Base-by-base conservation (phyloP, 129 eudicot genomes). In the Flaveria bidentis region DNA sequence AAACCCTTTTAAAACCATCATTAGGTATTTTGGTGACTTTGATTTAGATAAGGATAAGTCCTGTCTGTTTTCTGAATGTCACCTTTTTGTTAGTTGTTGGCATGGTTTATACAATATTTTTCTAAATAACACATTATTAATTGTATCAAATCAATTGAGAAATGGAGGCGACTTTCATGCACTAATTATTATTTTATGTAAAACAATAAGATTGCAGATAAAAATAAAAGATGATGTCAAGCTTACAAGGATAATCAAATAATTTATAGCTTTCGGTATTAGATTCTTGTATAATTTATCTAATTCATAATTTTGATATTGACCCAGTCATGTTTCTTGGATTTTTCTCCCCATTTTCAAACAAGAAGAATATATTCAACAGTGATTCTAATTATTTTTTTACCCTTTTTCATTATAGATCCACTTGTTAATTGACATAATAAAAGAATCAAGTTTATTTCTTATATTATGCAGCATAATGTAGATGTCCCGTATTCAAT, bases 241-340 rank as follows among this genome's bases (percentile, higher is more conserved):
- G n/a, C 30, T 58, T 71, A 25, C 53, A 46, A 46, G 49, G 60
- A 63, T 51, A 62, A 17, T 72, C 15, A 52, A 72, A 64, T 79
- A 50, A 72, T 72, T 71, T 65, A 79, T 79, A 52, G 23, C 74
- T 66, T 79, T 79, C 58, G 71, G 69, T 64, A 72, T 74, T 65
- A 42, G 41, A 47, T 72, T 72, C 69, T 63, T 39, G 50, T 51
- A 72, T 72, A 51, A 72, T 42, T 26, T 66, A 63, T 44, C 56
- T 42, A 69, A 10, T n/a, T 72, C 69, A 80, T 80, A 1, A 73
- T 73, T 71, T 80, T 63, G 73, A 52, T 26, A 56, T 42, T 64
- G 83, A 80, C 78, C n/a, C 71, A 4, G 61, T 71, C 76, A 22
- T 62, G 22, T 72, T 45, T 78, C 82, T 69, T 79, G 78, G 83